Conservation (phyloP, 1,284 basidiomycete species). For the Ganoderma boninense region DNA sequence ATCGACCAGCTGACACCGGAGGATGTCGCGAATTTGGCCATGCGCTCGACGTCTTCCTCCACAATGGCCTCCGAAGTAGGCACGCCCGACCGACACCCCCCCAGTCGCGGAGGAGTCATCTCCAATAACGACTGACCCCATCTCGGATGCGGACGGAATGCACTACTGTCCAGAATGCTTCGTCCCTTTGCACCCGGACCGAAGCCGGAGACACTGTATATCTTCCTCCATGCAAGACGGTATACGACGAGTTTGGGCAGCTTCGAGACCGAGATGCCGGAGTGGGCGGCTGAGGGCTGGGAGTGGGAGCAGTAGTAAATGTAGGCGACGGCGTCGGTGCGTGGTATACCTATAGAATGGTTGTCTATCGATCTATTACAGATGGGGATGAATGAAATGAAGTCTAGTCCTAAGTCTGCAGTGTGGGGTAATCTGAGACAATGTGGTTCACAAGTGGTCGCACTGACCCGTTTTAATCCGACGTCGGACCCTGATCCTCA, state of each 20-base stretch:
- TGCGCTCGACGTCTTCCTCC: conserved; percentile 10
- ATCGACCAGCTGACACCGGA: conserved; percentile 52
- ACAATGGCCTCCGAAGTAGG: neutral
- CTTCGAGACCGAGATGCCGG: conserved; percentile 81
- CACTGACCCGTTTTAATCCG: neutral
- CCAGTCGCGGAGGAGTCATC: conserved; percentile 14
- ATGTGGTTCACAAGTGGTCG: neutral
- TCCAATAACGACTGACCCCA: conserved; percentile 13
- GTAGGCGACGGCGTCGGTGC: neutral
- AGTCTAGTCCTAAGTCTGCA: neutral
- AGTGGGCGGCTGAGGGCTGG: conserved; percentile 75
- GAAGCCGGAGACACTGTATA: conserved; percentile 88
- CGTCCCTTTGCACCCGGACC: conserved; percentile 90
- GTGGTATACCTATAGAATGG: neutral
- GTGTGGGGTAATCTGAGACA: neutral
- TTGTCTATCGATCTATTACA: neutral
- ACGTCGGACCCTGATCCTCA: too few relatives aligned
- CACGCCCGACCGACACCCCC: conserved; percentile 11
- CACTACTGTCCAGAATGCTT: conserved; percentile 89
- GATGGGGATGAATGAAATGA: neutral
- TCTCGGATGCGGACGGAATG: conserved; percentile 30
- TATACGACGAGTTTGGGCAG: conserved; percentile 81
- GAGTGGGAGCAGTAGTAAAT: conserved; percentile 54
- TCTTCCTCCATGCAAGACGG: conserved; percentile 90
- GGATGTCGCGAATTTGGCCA: conserved; percentile 46